Conservation (phyloP, 176 grass and related monocot species). For the Oryza australiensis region DNA sequence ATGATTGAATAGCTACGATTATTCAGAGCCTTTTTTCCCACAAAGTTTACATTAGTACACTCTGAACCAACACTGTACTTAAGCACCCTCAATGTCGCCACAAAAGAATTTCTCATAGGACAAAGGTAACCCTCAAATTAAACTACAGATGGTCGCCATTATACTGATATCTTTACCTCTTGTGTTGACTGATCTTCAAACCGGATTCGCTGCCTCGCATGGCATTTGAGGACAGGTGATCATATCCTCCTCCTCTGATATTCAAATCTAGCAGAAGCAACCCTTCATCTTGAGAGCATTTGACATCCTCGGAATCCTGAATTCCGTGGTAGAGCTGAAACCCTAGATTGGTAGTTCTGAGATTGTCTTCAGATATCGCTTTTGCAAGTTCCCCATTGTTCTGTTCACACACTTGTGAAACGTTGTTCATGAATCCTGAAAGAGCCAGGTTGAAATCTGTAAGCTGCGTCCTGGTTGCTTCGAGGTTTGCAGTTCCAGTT, state of each 20-base stretch:
- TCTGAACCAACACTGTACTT: constrained; percentile 33
- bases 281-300: constrained; percentile 42
- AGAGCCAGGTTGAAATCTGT: constrained; percentile 72
- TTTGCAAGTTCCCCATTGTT: constrained; percentile 43
- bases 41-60: constrained; percentile 54
- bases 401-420: constrained; percentile 51
- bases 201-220: constrained; percentile 36
- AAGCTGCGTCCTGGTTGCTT: constrained; percentile 56
- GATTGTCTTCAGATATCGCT: constrained; percentile 46
- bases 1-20: constrained; percentile 35
- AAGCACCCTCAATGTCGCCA: constrained; percentile 30
- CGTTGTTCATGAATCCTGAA: constrained; percentile 60
- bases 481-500: constrained; percentile 41
- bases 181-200: constrained; percentile 56
- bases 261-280: constrained; percentile 76
- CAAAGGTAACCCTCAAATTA: constrained; percentile 35
- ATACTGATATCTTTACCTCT: constrained; percentile 41
- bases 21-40: constrained; percentile 37
- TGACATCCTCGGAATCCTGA: constrained; percentile 43
- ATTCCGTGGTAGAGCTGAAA: constrained; percentile 48
- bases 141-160: constrained; percentile 23
- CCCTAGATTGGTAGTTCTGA: constrained; percentile 43
- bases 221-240: constrained; percentile 37
- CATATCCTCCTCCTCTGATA: constrained; percentile 74
- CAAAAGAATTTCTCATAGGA: constrained; percentile 44